phyloP scores from a whole-genome alignment of 1,139 yeast genomes.

The Keqinozyma sinolaborantium region DNA sequence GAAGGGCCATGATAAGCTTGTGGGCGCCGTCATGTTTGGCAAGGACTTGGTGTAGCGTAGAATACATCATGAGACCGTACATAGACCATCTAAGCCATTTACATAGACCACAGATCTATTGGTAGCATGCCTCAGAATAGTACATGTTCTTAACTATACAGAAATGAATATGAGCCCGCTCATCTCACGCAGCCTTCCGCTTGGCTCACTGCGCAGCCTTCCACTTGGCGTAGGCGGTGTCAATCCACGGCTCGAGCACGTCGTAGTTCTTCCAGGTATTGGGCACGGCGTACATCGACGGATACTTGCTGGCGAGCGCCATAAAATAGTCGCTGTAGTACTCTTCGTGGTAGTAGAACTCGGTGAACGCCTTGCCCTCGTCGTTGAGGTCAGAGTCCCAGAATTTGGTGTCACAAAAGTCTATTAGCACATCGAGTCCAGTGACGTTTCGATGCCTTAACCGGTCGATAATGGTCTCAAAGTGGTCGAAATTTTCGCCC shows the following conservation, averaged over 20 bases:
- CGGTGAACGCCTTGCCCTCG: neutral
- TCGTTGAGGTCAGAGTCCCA: neutral
- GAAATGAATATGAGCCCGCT: too few species aligned
- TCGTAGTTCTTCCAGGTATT: neutral
- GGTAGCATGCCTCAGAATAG: too few species aligned
- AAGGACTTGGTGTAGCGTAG: conserved; percentile 44
- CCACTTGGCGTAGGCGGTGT: neutral
- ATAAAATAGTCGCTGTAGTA: neutral
- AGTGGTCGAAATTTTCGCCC: neutral
- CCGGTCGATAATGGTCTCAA: neutral
- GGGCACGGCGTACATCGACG: neutral
- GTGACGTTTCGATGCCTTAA: neutral
- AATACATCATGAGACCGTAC: too few species aligned
- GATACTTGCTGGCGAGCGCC: neutral
- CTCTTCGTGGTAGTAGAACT: neutral
- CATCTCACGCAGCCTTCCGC: too few species aligned
- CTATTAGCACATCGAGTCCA: neutral
- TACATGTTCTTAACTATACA: too few species aligned
- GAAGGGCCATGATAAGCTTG: conserved; percentile 56
- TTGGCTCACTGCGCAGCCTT: too few species aligned
- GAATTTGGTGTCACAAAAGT: neutral
- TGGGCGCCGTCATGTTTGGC: conserved; percentile 68
- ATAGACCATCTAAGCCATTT: too few species aligned
- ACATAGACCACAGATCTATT: too few species aligned
- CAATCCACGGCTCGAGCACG: neutral